Evolutionary conservation across 345 rosid species (phyloP), one percentile per base, ranked within the genome.

Genomic region (Clarkia xantiana): DNA sequence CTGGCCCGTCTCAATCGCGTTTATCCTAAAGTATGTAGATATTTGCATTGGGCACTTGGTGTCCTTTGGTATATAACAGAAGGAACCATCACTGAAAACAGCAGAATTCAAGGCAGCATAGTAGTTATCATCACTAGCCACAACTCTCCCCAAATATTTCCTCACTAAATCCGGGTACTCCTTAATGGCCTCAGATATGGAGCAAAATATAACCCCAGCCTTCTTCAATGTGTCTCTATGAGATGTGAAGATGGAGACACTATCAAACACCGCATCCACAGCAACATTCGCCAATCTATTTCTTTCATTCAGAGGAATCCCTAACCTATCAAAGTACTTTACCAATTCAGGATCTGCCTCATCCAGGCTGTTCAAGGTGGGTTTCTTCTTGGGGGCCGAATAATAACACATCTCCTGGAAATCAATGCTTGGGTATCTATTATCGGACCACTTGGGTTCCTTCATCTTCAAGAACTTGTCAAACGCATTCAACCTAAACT

Each of bases 401-500:
- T 91, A 84, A 59, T 84, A 91, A 61, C 94, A 83, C 14, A 90
- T 55, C 54, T 91, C 83, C 61, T 86, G 96, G 65, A 86, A 83
- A 62, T 91, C 55, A 45, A 91, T 81, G 0, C 76, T 56, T 23
- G 74, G 79, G 61, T 91, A 81, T 5, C 64, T 56, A 57, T 91
- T 91, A 62, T 91, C 90, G 39, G 98, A 91, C 96, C 98, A 91
- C 3, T 63, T 63, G 29, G 98, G 98, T 40, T 83, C 93, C 55
- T 67, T 71, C 63, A 91, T 29, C 17, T 62, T 73, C 67, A 84
- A 18, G 60, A 86, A 86, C 61, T 71, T 86, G 19, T 74, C 93
- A 44, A 74, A 86, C 47, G 98, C 94, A 54, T 68, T 72, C 49
- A 81, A 58, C 44, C 98, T 75, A 51, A 79, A 74, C 40, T 78